These are phyloP conservation scores for Boletus sensibilis DNA, from an alignment of 768 basidiomycete species.

Conservation along the genomic window DNA sequence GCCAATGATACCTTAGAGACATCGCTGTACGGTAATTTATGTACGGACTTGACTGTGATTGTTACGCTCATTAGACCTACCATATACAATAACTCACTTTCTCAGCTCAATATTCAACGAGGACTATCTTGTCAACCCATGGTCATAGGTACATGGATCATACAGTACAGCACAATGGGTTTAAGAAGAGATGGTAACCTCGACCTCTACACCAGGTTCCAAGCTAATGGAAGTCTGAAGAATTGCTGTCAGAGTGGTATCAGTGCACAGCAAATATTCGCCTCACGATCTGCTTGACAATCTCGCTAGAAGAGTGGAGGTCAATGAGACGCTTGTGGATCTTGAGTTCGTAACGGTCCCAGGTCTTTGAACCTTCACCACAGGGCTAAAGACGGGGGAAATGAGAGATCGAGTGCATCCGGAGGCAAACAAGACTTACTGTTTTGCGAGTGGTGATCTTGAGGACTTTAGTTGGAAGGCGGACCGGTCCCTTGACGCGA, in stretches of 20 bases:
- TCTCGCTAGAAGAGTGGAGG: slow-evolving; percentile 96
- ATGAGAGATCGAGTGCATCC: background rate
- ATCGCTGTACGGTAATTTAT: slow-evolving; percentile 18
- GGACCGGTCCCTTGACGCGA: slow-evolving; percentile 97
- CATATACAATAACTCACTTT: slow-evolving; percentile 3
- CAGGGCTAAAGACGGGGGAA: slow-evolving; percentile 64
- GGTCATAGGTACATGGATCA: background rate
- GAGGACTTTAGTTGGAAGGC: slow-evolving; percentile 97
- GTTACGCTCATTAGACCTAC: slow-evolving; percentile 12
- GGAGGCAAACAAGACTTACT: slow-evolving; percentile 45
- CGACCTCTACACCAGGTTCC: slow-evolving; percentile 99
- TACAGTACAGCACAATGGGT: slow-evolving; percentile 2
- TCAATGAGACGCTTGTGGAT: slow-evolving; percentile 99
- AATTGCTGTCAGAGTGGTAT: slow-evolving; percentile 3
- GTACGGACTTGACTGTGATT: slow-evolving; percentile 2
- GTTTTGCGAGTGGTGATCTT: slow-evolving; percentile 99
- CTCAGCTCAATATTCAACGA: background rate
- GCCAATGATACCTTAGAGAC: slow-evolving; percentile 22
- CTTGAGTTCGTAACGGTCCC: slow-evolving; percentile 99
- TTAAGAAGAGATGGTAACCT: slow-evolving; percentile 90
- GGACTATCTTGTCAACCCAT: background rate
- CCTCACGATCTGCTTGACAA: slow-evolving; percentile 99
- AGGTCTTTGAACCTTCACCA: slow-evolving; percentile 99
- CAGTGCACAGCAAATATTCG: background rate
- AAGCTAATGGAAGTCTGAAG: slow-evolving; percentile 93